Percentiles rank a stretch among this genome's conserved stretches.
Evolutionary conservation across 2,329 filamentous ascomycete species (phyloP).

Genomic region (Trichoderma koningii): DNA sequence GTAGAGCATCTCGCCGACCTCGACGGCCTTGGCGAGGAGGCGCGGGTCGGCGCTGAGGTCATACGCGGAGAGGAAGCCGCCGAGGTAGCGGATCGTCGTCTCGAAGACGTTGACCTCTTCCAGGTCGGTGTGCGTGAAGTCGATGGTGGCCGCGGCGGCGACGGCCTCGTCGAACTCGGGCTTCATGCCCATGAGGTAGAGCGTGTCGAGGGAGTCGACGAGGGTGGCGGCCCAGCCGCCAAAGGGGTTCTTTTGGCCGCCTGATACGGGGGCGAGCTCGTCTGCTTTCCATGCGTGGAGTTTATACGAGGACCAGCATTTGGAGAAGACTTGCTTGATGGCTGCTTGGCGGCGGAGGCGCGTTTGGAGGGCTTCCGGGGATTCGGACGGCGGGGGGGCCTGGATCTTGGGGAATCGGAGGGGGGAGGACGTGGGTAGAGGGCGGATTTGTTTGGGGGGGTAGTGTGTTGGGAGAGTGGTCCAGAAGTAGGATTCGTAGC

Average conservation of each 20-base stretch:
- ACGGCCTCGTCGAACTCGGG: slow-evolving; percentile 59
- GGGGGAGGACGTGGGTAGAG: slow-evolving; percentile 37
- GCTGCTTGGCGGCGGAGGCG: slow-evolving; percentile 39
- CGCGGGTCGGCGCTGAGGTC: slow-evolving; percentile 49
- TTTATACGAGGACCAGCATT: slow-evolving; percentile 55
- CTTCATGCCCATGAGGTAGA: slow-evolving; percentile 62
- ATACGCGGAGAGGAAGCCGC: slow-evolving; percentile 54
- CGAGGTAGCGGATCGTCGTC: slow-evolving; percentile 57
- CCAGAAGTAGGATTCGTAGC: slow-evolving; percentile 37
- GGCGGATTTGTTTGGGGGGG: slow-evolving; percentile 35
- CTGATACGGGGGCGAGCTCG: slow-evolving; percentile 53
- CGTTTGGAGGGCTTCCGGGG: slow-evolving; percentile 11
- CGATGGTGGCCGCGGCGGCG: slow-evolving; percentile 49
- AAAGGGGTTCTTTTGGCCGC: slow-evolving; percentile 50
- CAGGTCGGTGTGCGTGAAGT: slow-evolving; percentile 50
- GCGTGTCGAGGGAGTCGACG: slow-evolving; percentile 62
- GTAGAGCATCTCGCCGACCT: slow-evolving; percentile 56
- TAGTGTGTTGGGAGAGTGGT: slow-evolving; percentile 35
- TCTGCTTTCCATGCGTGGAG: slow-evolving; percentile 55
- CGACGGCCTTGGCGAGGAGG: slow-evolving; percentile 51
- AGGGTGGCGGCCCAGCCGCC: slow-evolving; percentile 61
- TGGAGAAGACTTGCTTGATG: slow-evolving; percentile 47
- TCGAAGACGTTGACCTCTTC: slow-evolving; percentile 54
- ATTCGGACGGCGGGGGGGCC: slow-evolving; percentile 35
- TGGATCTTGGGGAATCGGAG: slow-evolving; percentile 41